Evolutionary conservation across 2,329 filamentous ascomycete species (phyloP), one percentile per base, ranked within the genome.

Genomic region (Pestalotiopsis sp.): DNA sequence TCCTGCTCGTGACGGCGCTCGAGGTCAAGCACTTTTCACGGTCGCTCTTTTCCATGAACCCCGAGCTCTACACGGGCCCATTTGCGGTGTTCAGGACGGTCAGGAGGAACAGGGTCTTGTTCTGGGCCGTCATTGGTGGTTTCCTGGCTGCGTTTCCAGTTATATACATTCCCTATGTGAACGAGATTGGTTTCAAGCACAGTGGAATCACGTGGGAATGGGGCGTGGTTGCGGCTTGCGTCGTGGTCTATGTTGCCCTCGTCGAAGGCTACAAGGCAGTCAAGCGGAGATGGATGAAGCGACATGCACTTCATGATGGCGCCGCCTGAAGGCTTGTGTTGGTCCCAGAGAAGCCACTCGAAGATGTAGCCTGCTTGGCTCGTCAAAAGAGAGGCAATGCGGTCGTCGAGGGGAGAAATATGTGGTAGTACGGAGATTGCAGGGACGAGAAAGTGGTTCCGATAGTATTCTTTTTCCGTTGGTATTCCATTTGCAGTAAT

Each of bases 11-110:
- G 68, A 89, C 91, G 0, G 90, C 91, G 0, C 93, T 91, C 91
- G 90, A 93, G 79, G 90, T 92, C 75, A 90, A 92, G 77, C 89
- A 93, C 73, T 90, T 92, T 78, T 88, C 88, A 17, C 87, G 90
- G 60, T 91, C 88, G 23, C 85, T 93, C 73, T 93, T 93, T 80
- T 84, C 85, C 74, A 91, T 93, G 87, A 84, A 90, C 69, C 84
- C 84, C 0, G 82, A 85, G 70, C 77, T 82, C 41, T 87, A 83
- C 80, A 73, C 73, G 3, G 87, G 86, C 0, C 81, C 82, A 1
- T 77, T 84, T 56, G 84, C 86, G 0, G 82, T 89, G 12, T 85
- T 88, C 75, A 81, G 80, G 72, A 91, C 91, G n/a, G 82, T 93
- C 13, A 91, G 88, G 83, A 83, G 87, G 73, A 93, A 93, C 79